Conservation (phyloP, 2,329 filamentous ascomycete species). For the Madurella fahalii region DNA sequence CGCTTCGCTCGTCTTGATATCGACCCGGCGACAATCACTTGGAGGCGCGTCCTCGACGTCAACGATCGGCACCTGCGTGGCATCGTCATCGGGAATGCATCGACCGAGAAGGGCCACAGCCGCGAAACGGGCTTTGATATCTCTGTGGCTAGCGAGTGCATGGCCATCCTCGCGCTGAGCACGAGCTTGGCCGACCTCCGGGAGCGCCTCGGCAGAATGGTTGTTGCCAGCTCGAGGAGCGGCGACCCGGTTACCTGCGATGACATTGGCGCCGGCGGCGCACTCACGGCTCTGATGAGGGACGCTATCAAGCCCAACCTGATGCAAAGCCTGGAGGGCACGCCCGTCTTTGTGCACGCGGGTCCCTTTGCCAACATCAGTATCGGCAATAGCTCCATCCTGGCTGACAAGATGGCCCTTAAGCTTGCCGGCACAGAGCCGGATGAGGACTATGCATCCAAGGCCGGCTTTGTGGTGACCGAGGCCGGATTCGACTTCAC, state of each 20-base stretch:
- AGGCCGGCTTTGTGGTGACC: constrained; percentile 90
- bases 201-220: constrained; percentile 91
- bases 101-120: constrained; percentile 84
- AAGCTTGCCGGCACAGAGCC: constrained; percentile 94
- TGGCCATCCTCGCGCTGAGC: constrained; percentile 94
- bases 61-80: constrained; percentile 92
- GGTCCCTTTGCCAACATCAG: constrained; percentile 98
- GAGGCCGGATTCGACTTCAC: constrained; percentile 99
- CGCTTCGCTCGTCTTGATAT: constrained; percentile 94
- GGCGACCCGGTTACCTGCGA: constrained; percentile 95
- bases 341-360: constrained; percentile 94
- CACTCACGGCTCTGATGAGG: constrained; percentile 90
- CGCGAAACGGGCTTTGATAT: constrained; percentile 96
- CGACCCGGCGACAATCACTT: constrained; percentile 94
- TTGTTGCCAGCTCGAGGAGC: constrained; percentile 77
- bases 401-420: constrained; percentile 91
- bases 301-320: constrained; percentile 98
- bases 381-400: constrained; percentile 91
- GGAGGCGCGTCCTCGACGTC: constrained; percentile 92
- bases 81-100: constrained; percentile 81
- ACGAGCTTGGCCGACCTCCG: constrained; percentile 85
- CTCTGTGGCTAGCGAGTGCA: constrained; percentile 94
- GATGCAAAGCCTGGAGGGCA: constrained; percentile 97
- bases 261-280: constrained; percentile 88
- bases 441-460: constrained; percentile 77